Percentiles rank a stretch among this genome's conserved stretches.
Conservation (phyloP, 2,329 filamentous ascomycete species). For the Penicillium sp. region DNA sequence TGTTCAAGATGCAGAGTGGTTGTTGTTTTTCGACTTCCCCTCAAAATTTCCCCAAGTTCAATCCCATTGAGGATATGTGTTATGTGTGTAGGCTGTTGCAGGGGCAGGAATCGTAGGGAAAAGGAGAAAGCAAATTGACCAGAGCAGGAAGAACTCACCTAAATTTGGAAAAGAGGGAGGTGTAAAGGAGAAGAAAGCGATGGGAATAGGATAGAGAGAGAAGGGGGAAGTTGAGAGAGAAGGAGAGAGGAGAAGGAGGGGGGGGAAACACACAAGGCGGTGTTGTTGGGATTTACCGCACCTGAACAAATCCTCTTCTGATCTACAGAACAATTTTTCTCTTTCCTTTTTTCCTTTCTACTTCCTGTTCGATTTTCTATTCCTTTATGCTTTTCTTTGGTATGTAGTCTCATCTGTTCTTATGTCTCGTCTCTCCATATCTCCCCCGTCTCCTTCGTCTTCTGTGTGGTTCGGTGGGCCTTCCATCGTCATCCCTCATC, state of each 20-base stretch:
- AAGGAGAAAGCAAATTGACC: constrained; percentile 7
- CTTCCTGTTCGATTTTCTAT: neutral
- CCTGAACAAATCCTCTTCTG: neutral
- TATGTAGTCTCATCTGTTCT: neutral
- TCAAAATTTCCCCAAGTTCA: constrained; percentile 3
- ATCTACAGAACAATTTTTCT: neutral
- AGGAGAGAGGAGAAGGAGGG: constrained; percentile 17
- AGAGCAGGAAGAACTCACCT: constrained; percentile 23
- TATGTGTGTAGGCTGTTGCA: constrained; percentile 13
- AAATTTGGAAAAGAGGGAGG: constrained; percentile 13
- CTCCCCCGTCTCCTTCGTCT: constrained; percentile 7
- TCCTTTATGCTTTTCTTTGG: neutral
- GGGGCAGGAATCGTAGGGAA: constrained; percentile 7
- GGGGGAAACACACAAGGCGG: constrained; percentile 26
- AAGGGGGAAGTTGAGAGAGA: constrained; percentile 14
- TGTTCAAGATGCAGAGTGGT: neutral
- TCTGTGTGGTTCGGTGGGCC: constrained; percentile 41
- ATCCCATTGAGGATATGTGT: constrained; percentile 5
- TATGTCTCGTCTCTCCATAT: neutral
- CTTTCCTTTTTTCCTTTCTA: neutral
- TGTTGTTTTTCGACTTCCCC: neutral
- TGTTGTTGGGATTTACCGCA: constrained; percentile 25
- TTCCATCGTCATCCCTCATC: constrained; percentile 36
- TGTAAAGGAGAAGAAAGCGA: constrained; percentile 11
- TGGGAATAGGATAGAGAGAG: constrained; percentile 13